Evolutionary conservation across 75 land plant species (phyloP).

Genomic region (Chamaecyparis obtusa): DNA sequence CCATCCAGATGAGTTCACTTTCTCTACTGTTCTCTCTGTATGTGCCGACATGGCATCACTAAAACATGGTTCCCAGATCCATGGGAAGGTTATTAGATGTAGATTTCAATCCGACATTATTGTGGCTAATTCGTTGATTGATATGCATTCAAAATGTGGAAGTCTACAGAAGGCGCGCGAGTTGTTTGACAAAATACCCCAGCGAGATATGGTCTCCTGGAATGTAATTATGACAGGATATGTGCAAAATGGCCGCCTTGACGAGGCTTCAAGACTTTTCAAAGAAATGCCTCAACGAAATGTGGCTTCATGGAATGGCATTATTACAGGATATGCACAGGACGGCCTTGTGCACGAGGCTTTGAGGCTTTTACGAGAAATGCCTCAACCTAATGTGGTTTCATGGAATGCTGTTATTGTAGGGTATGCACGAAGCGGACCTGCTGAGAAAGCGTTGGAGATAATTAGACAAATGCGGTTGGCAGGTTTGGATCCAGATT

Average conservation of each 20-base stretch:
- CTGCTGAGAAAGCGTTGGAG: constrained; percentile 18
- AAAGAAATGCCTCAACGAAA: not conserved
- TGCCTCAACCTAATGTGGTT: constrained; percentile 18
- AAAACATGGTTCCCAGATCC: constrained; percentile 1
- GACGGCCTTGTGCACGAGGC: constrained; percentile 12
- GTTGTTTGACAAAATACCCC: constrained; percentile 7
- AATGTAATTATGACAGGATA: constrained; percentile 6
- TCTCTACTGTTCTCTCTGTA: not conserved
- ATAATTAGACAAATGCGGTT: constrained; percentile 13
- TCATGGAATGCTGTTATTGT: constrained; percentile 32
- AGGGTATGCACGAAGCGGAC: constrained; percentile 22
- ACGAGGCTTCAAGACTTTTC: not conserved
- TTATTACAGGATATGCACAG: constrained; percentile 12
- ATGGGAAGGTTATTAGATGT: not conserved
- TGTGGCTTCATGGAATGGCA: not conserved
- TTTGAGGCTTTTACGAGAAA: not conserved
- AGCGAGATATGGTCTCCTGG: constrained; percentile 2
- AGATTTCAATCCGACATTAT: not conserved
- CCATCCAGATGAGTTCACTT: constrained; percentile 1
- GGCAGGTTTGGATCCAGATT: not conserved
- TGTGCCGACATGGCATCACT: not conserved
- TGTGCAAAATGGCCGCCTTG: not conserved
- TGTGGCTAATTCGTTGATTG: not conserved
- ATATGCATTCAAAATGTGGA: constrained; percentile 6
- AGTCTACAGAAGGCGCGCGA: not conserved